Evolutionary conservation across 1,284 basidiomycete species (phyloP), one percentile per base, ranked within the genome.

Genomic region (Tilletia indica): DNA sequence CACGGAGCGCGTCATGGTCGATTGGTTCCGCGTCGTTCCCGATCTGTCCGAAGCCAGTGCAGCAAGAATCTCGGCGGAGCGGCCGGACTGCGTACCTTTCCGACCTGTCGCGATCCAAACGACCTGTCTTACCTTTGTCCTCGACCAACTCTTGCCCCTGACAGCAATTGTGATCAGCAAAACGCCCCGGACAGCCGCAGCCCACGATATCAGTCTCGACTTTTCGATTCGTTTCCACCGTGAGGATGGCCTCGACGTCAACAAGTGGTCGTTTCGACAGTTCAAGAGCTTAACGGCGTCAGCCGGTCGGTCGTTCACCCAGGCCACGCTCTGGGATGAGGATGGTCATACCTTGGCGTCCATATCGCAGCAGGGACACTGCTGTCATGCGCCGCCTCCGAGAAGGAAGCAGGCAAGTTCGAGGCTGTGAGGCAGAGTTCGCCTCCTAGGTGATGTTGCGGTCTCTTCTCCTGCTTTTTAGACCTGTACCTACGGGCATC

Each of bases 201-300:
- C 61, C 4, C 12, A 34, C 16, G 61, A 19, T 8, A 16, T 64
- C 61, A 64, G 34, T 2, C 61, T 64, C 36, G 61, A 64, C 5
- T 64, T 64, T 34, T 64, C 61, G 2, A n/a, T 64, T 8, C 61
- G 61, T 14, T 64, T 64, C 61, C 61, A 64, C 16, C 31, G 38
- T 16, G 61, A 64, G 8, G 61, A 64, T 11, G 38, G 12, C 12
- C 14, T 42, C 14, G 38, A 64, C 36, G 36, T 39, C 14, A 42
- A 38, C 12, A 34, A 39, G 61, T 64, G 61, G 61, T 38, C 6
- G 9, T 21, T 64, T 14, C 61, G 61, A 14, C 34, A 64, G 61
- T 11, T 64, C 16, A 34, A 39, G 16, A 12, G 16, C 4, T 34
- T 38, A 14, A 64, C 61, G 0, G 61, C 61, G 4, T 3, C 36